Conservation (phyloP, 2,329 filamentous ascomycete genomes). For the Elsinoe ampelina region DNA sequence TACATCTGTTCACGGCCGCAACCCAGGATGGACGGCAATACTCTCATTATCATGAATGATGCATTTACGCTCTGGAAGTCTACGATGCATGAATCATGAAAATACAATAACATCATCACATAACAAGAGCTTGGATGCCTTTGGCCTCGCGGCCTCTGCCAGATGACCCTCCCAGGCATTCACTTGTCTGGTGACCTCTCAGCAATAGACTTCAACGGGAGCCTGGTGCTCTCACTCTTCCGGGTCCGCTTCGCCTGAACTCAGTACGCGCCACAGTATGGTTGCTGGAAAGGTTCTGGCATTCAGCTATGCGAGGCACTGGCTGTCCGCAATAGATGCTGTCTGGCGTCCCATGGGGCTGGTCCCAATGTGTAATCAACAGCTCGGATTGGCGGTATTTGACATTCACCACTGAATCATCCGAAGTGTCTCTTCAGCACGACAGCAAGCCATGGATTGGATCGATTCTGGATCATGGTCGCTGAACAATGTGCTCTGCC, state of each 20-base stretch:
- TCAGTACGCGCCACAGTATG: conserved; percentile 10
- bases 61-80: conserved; percentile 16
- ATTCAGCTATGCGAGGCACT: conserved; percentile 7
- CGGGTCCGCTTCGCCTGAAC: conserved; percentile 1
- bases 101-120: conserved; percentile 11
- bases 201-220: not conserved
- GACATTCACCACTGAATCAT: not conserved
- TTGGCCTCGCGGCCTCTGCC: conserved; percentile 13
- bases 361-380: conserved; percentile 13
- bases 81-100: conserved; percentile 15
- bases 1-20: conserved; percentile 1
- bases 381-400: not conserved
- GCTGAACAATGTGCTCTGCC: not conserved
- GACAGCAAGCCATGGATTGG: not conserved
- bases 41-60: conserved; percentile 14
- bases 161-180: conserved; percentile 5
- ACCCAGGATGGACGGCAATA: conserved; percentile 18
- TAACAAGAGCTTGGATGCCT: conserved; percentile 9
- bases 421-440: not conserved
- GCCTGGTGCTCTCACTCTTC: conserved; percentile 13
- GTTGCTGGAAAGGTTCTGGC: conserved; percentile 10
- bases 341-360: conserved; percentile 11
- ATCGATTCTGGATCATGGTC: not conserved
- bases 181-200: conserved; percentile 5
- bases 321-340: conserved; percentile 13